A percentile compares a stretch with the other conserved stretches of the same genome.
Conservation (phyloP, 768 basidiomycete species). For the Podaxis sp. region DNA sequence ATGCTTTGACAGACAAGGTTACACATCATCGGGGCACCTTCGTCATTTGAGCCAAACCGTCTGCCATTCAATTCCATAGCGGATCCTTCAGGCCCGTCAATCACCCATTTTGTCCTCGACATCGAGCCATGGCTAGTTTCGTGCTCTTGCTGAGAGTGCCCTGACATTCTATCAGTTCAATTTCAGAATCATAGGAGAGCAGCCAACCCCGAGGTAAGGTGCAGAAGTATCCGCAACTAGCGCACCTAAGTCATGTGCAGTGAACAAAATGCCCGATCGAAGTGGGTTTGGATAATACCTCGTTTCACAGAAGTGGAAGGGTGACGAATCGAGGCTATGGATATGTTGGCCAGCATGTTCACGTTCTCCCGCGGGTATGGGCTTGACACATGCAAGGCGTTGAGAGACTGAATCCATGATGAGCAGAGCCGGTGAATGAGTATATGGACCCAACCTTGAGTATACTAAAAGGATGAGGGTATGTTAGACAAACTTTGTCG, state of each 20-base stretch:
- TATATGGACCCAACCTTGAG: too few relatives aligned
- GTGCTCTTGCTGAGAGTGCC: conserved; percentile 58
- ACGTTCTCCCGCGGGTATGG: conserved; percentile 39
- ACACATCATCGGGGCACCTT: conserved; percentile 65
- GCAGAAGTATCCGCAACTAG: conserved; percentile 57
- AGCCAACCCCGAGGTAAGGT: conserved; percentile 50
- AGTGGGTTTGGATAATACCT: conserved; percentile 28
- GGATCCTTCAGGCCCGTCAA: conserved; percentile 52
- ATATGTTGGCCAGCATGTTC: conserved; percentile 45
- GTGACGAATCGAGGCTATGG: conserved; percentile 42
- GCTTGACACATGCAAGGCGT: conserved; percentile 46
- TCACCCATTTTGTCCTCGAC: conserved; percentile 54
- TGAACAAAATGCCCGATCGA: too few relatives aligned
- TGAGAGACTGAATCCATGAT: conserved; percentile 23
- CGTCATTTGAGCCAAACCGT: conserved; percentile 50
- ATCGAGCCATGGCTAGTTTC: conserved; percentile 66
- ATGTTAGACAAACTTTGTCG: too few relatives aligned
- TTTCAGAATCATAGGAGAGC: not conserved
- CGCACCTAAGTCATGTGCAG: conserved; percentile 36
- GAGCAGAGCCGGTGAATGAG: too few relatives aligned
- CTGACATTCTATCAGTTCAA: conserved; percentile 26
- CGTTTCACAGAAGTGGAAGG: conserved; percentile 55
- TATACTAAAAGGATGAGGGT: too few relatives aligned
- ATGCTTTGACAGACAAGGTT: conserved; percentile 52
- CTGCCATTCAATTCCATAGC: conserved; percentile 53